Evolutionary conservation across 768 basidiomycete genomes (phyloP).

Genomic region (Suillus americanus): DNA sequence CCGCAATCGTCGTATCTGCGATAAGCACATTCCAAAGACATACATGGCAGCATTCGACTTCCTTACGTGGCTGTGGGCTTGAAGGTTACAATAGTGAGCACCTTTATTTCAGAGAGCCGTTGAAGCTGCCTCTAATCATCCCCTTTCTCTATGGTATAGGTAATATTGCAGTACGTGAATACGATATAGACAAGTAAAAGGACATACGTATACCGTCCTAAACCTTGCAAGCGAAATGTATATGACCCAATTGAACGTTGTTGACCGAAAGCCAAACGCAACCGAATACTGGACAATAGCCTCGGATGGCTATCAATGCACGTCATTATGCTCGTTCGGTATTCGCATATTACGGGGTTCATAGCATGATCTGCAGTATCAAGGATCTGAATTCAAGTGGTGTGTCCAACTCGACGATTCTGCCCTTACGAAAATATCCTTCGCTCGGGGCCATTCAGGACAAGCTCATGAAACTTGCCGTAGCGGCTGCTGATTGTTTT

Average conservation of each 20-base stretch:
- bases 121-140: not conserved
- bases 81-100: too few relatives aligned
- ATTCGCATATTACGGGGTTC: not conserved
- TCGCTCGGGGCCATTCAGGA: not conserved
- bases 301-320: too few relatives aligned
- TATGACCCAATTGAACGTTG: too few relatives aligned
- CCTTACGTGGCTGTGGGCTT: too few relatives aligned
- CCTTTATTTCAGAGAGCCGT: too few relatives aligned
- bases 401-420: not conserved
- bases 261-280: too few relatives aligned
- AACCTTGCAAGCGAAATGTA: too few relatives aligned
- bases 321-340: not conserved
- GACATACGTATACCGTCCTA: not conserved
- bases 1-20: not conserved
- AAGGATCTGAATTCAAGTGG: not conserved
- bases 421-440: not conserved
- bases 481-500: too few relatives aligned
- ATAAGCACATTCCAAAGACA: not conserved
- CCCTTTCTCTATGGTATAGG: not conserved
- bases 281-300: not conserved
- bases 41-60: too few relatives aligned
- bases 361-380: not conserved
- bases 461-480: not conserved
- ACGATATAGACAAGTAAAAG: not conserved
- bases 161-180: not conserved